Evolutionary conservation across 2,329 filamentous ascomycete genomes (phyloP).

Genomic region (Neobulgaria alba): DNA sequence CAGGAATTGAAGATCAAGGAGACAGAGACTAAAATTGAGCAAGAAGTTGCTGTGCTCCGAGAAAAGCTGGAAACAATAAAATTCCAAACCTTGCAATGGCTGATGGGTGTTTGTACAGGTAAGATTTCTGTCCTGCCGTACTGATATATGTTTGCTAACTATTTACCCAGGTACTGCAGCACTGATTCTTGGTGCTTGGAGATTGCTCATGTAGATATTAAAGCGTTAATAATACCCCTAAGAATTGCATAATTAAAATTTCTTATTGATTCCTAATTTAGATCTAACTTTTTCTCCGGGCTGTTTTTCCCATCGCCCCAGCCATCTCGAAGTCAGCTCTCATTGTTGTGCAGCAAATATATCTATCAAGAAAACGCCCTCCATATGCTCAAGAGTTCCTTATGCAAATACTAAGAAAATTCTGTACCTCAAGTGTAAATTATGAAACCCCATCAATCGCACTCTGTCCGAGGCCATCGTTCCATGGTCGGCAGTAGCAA

Average conservation of each 20-base stretch:
- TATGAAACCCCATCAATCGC: background rate
- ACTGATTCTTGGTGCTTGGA: slow-evolving; percentile 60
- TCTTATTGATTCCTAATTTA: background rate
- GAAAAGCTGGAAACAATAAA: slow-evolving; percentile 96
- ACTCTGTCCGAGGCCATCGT: background rate
- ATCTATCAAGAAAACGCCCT: background rate
- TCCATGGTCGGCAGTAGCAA: background rate
- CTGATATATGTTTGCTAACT: slow-evolving; percentile 9
- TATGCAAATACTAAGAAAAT: background rate
- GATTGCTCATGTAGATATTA: slow-evolving; percentile 51
- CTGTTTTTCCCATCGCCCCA: background rate
- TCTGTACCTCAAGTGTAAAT: too few species aligned
- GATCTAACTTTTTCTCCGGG: background rate
- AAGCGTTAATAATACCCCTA: background rate
- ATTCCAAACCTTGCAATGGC: slow-evolving; percentile 95
- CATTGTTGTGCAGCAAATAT: background rate
- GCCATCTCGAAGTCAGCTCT: background rate
- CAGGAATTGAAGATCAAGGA: slow-evolving; percentile 98
- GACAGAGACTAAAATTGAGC: slow-evolving; percentile 96
- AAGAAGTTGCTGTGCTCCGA: slow-evolving; percentile 82
- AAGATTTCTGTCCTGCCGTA: background rate
- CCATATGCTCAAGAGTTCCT: background rate
- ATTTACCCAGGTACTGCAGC: slow-evolving; percentile 43
- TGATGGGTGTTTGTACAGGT: slow-evolving; percentile 75
- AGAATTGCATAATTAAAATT: background rate